Evolutionary conservation across 202 grass and related monocot genomes (phyloP), one percentile per base, ranked within the genome.

Genomic region (Sporobolus alterniflorus): DNA sequence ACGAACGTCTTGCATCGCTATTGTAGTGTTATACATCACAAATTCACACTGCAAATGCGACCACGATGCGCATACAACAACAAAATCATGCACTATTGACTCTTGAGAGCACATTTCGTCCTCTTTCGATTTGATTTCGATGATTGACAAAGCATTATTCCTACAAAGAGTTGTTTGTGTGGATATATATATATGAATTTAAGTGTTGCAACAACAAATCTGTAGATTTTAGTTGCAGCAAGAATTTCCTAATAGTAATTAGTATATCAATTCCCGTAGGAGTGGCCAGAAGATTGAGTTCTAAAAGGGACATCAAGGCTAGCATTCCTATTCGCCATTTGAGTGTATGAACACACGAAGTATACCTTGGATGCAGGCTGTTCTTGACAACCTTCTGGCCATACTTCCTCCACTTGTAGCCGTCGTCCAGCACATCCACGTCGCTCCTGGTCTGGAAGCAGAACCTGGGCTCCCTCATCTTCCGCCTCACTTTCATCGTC

Each of bases 331-430:
- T 33, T 18, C 43, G 6, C 30, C 14, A 43, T 44, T 52, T 52
- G 17, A 36, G 24, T 82, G 24, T 36, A 25, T 55, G 9, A 44
- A 55, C 11, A 9, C 1, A 72, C 2, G 3, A 42, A 41, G 7
- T 51, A 48, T 94, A 98, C 96, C 96, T 98, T 52, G 96, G 96
- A 68, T 98, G 96, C 11, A 98, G 90, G 72, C 92, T 95, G 82
- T 98, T 98, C 89, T 98, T 98, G 75, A 98, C 96, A 77, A 98
- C 87, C 88, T 98, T 98, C 83, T 98, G 96, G 10, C 96, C 96
- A 59, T 98, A 98, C 82, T 98, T 98, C 78, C 96, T 90, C 96
- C 96, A 98, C 75, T 95, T 98, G 89, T 98, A 98, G 21, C 95
- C 95, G 73, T 98, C 96, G 76, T 98, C 96, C 56, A 98, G 77